Evolutionary conservation across 257 asterid species (phyloP), one percentile per base, ranked within the genome.

Genomic region (Plantago ovata): DNA sequence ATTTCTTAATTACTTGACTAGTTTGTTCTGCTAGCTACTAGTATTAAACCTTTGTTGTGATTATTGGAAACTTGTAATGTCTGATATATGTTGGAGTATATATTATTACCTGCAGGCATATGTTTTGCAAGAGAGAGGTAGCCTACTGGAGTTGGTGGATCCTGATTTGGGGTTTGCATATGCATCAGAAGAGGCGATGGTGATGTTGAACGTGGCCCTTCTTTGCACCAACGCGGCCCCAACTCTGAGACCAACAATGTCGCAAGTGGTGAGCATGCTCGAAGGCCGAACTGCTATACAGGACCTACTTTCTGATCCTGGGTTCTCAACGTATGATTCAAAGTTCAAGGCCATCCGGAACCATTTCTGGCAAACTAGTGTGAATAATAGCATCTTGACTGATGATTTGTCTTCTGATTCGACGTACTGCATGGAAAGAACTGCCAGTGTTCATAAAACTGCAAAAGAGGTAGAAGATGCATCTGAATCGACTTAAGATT

Each of bases 181-280:
- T 68, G 61, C 82, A 5, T 43, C 88, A 9, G 84, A 88, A 47
- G 95, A 85, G 79, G 94, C 86, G 9, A 76, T 70, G 80, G 71
- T 72, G 49, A 57, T 85, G 46, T 71, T 92, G 19, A 92, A 82
- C 38, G 86, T 92, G 43, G 97, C 95, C 10, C 91, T 88, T 56
- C 32, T 86, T 10, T 88, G 96, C 71, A 88, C 95, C 3, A 88
- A 84, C 41, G 94, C 96, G 0, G 76, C 95, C 22, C 94, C 97
- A 19, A 79, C 95, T 15, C 77, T 88, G 3, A 74, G 97, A 80
- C 98, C 95, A 12, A 79, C 33, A 33, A 92, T 88, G 97, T 77
- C 97, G 45, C 91, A 82, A 67, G 97, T 84, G 56, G 95, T 92
- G 48, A 84, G 95, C 79, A 92, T 92, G 95, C 88, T 92, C 3